phyloP scores from a whole-genome alignment of 495 filamentous ascomycete species.

The Penicillium canariense region DNA sequence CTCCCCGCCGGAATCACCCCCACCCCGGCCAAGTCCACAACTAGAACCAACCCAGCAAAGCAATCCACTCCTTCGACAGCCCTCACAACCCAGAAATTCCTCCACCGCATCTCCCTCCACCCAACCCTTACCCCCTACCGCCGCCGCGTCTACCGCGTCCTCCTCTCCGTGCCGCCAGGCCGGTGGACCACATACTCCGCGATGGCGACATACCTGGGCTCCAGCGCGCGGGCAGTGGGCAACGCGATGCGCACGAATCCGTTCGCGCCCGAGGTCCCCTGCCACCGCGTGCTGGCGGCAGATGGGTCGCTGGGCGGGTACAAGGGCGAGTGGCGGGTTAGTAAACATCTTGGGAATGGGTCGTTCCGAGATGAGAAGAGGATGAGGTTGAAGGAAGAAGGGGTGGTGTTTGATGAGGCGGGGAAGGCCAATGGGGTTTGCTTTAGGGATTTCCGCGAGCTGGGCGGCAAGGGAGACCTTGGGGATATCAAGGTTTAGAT shows the following conservation, averaged over 20 bases:
- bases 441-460: slow-evolving; percentile 33
- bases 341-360: slow-evolving; percentile 18
- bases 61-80: slow-evolving; percentile 14
- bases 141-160: slow-evolving; percentile 60
- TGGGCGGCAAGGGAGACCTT: neutral
- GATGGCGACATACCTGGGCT: slow-evolving; percentile 61
- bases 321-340: slow-evolving; percentile 32
- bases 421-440: slow-evolving; percentile 28
- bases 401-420: slow-evolving; percentile 29
- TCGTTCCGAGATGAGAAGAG: slow-evolving; percentile 32
- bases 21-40: neutral
- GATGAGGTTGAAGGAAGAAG: slow-evolving; percentile 27
- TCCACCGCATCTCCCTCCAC: slow-evolving; percentile 33
- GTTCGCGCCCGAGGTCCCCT: slow-evolving; percentile 62
- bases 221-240: slow-evolving; percentile 76
- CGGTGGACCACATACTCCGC: slow-evolving; percentile 71
- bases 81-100: slow-evolving; percentile 22
- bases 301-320: slow-evolving; percentile 32
- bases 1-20: neutral
- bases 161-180: slow-evolving; percentile 68
- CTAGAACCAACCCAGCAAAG: slow-evolving; percentile 16
- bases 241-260: slow-evolving; percentile 72
- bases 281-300: slow-evolving; percentile 43
- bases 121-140: slow-evolving; percentile 53
- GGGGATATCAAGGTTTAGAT: neutral